Evolutionary conservation across 768 basidiomycete species (phyloP), one percentile per base, ranked within the genome.

Genomic region (Trametes elegans): DNA sequence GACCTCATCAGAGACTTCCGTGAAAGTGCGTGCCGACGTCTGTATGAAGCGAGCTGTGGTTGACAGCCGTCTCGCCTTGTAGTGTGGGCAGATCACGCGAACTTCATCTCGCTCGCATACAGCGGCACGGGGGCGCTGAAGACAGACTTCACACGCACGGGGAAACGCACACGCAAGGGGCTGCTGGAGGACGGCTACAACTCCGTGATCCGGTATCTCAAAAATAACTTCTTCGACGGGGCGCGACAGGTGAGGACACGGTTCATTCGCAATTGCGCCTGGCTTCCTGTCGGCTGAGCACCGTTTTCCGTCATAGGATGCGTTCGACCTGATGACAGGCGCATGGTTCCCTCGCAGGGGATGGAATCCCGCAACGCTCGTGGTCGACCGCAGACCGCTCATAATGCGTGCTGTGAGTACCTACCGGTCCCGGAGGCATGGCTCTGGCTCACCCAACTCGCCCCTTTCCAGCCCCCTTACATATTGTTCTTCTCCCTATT

Each of bases 21-120:
- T 64, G 88, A 95, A 70, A 81, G 96, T 98, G 62, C 64, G 90
- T 72, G 14, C 24, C 10, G 41, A 28, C 14, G 23, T 28, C 29
- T 27, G 11, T 27, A 27, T 5, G 41, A 41, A 10, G 40, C 24
- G 47, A 26, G 7, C 34, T 29, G 36, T 3, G n/a, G 21, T 38
- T 58, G 24, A 42, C 19, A 42, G 57, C 55, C 39, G 52, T 26
- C n/a, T 14, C 36, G 45, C 39, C 40, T 38, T n/a, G 19, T 52
- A 98, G 96, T 98, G 74, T 99, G 97, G 97, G 88, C 97, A 23
- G 91, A 98, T 63, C 96, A 98, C 66, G 97, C 92, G 14, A 93
- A 99, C 70, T 76, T 79, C 43, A 90, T 99, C 59, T 84, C 93
- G 0, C 83, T 78, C 41, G 94, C 95, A 0, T 99, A 99, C 71